Percentiles rank a stretch among this genome's conserved stretches.
Conservation (phyloP, 2,329 filamentous ascomycete genomes). For the Dactylonectria estremocensis region DNA sequence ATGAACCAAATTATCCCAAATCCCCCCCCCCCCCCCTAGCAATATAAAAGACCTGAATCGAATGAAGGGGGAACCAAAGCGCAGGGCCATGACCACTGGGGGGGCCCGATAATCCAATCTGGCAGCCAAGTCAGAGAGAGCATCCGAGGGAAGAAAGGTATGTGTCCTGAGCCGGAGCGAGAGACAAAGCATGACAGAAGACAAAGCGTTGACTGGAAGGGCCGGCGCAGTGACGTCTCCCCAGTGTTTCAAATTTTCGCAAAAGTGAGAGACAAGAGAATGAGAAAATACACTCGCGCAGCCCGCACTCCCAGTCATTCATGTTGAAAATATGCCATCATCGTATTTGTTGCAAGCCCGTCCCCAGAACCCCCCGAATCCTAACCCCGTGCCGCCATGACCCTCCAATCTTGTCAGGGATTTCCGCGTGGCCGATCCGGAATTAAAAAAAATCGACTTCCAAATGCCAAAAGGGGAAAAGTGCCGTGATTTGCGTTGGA, state of each 20-base stretch:
- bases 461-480: slow-evolving; percentile 38
- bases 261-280: slow-evolving; percentile 28
- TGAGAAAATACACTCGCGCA: slow-evolving; percentile 43
- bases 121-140: slow-evolving; percentile 11
- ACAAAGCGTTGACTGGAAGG: slow-evolving; percentile 7
- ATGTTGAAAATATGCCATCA: slow-evolving; percentile 37
- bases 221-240: slow-evolving; percentile 27
- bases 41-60: slow-evolving; percentile 6
- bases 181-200: slow-evolving; percentile 14
- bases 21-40: slow-evolving; percentile 20
- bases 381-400: slow-evolving; percentile 23
- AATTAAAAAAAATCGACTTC: slow-evolving; percentile 37
- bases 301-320: slow-evolving; percentile 34
- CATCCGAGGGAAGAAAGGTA: background rate
- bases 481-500: slow-evolving; percentile 34
- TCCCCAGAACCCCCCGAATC: slow-evolving; percentile 31
- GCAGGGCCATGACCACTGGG: background rate
- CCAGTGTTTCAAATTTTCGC: slow-evolving; percentile 20
- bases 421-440: slow-evolving; percentile 28
- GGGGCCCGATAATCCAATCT: slow-evolving; percentile 14
- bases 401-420: slow-evolving; percentile 25
- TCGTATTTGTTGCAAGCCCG: slow-evolving; percentile 30
- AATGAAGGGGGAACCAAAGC: background rate
- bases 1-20: slow-evolving; percentile 25
- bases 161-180: background rate